phyloP scores from a whole-genome alignment of 495 filamentous ascomycete genomes.

The Pseudomonodictys pantanalensis region DNA sequence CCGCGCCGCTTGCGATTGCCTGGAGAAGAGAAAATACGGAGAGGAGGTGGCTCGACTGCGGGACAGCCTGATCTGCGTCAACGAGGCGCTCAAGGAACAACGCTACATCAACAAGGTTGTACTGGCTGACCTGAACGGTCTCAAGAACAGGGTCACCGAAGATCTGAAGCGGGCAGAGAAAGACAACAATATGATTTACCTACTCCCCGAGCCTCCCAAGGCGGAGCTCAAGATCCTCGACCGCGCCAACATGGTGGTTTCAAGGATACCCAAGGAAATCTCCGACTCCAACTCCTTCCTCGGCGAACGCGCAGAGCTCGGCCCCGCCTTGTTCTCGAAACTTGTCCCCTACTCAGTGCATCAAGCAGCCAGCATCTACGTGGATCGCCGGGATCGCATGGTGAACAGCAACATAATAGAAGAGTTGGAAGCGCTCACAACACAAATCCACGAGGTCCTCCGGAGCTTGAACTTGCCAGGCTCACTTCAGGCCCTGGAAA shows the following conservation, averaged over 20 bases:
- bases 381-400: slow-evolving; percentile 81
- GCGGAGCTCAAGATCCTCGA: slow-evolving; percentile 82
- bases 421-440: slow-evolving; percentile 79
- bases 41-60: slow-evolving; percentile 87
- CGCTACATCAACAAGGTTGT: slow-evolving; percentile 83
- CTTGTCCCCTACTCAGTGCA: slow-evolving; percentile 96
- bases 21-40: slow-evolving; percentile 92
- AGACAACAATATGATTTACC: slow-evolving; percentile 93
- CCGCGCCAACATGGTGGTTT: slow-evolving; percentile 81
- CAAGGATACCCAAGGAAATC: slow-evolving; percentile 77
- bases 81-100: slow-evolving; percentile 81
- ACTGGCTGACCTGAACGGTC: slow-evolving; percentile 72
- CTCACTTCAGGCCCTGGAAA: slow-evolving; percentile 90
- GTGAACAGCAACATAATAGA: slow-evolving; percentile 82
- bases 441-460: slow-evolving; percentile 70
- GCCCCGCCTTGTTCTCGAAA: slow-evolving; percentile 81
- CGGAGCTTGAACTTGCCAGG: slow-evolving; percentile 86
- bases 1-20: slow-evolving; percentile 83
- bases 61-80: slow-evolving; percentile 78
- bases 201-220: slow-evolving; percentile 81
- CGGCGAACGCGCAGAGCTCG: slow-evolving; percentile 73
- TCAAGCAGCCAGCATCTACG: slow-evolving; percentile 91
- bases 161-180: slow-evolving; percentile 91
- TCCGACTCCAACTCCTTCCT: slow-evolving; percentile 75
- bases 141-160: slow-evolving; percentile 79